Evolutionary conservation across 2,329 filamentous ascomycete genomes (phyloP).

Genomic region (Colletotrichum cordylinicola): DNA sequence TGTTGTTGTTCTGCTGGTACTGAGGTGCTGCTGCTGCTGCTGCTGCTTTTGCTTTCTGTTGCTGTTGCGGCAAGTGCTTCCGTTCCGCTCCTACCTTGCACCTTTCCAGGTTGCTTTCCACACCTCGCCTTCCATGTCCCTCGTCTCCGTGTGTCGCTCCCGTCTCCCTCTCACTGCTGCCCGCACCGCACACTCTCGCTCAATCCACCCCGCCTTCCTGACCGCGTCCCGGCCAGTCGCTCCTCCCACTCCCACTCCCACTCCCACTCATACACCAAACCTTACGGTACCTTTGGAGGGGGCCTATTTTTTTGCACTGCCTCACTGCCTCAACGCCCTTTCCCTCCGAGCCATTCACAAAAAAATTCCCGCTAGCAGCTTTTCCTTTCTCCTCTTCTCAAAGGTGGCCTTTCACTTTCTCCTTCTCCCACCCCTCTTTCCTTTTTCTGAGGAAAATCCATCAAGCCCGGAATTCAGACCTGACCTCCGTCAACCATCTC

Average conservation of each 20-base stretch:
- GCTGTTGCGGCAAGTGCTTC: not conserved
- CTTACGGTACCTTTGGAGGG: conserved; percentile 14
- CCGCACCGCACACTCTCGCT: not conserved
- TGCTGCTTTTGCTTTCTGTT: not conserved
- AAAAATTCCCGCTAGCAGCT: conserved; percentile 17
- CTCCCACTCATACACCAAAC: conserved; percentile 20
- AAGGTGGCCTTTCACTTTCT: conserved; percentile 17
- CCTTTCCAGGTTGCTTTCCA: not conserved
- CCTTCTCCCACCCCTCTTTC: conserved; percentile 11
- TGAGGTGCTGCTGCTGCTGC: not conserved
- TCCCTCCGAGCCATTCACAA: conserved; percentile 8
- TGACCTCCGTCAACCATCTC: conserved; percentile 11
- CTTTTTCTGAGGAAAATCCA: conserved; percentile 14
- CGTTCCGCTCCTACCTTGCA: conserved; percentile 5
- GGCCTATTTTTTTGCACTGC: conserved; percentile 21
- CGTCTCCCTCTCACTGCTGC: not conserved
- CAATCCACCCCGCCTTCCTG: conserved; percentile 15
- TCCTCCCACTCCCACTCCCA: conserved; percentile 19
- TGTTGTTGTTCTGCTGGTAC: not conserved
- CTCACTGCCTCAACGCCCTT: conserved; percentile 23
- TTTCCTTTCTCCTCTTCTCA: conserved; percentile 19
- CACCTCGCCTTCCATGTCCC: not conserved
- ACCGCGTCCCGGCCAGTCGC: conserved; percentile 14
- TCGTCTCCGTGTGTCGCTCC: not conserved
- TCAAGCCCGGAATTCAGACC: conserved; percentile 2